Evolutionary conservation across 1,139 yeast species (phyloP), one percentile per base, ranked within the genome.

Genomic region (Protomyces gravidus): DNA sequence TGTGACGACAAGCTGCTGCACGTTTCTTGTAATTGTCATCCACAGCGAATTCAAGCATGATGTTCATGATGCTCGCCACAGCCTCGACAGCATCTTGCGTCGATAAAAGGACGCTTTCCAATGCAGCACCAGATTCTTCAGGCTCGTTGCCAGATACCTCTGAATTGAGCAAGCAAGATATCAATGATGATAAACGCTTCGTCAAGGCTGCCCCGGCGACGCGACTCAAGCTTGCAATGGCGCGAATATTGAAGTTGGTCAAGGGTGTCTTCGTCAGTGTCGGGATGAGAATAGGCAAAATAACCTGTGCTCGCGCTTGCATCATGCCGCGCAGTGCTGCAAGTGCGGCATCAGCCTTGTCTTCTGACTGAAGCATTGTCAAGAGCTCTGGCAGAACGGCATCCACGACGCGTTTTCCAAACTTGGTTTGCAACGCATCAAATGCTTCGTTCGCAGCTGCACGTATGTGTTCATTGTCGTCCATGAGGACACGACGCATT

Each of bases 211-310:
- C 73, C 39, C 97, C 97, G 25, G 97, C 97, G 50, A 88, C 96
- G 57, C 86, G 83, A 0, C 96, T 95, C 70, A 94, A 79, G 0
- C 95, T 84, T 26, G 96, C 89, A 64, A 92, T 77, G 2, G 97
- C 96, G 61, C 80, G 78, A 21, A 96, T 95, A 73, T 90, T 89
- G 76, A 85, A 84, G 0, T 82, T 77, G 67, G 89, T 89, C 64
- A 92, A 83, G 7, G 97, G 97, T 7, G 90, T 84, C 7, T 83
- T 71, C 69, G 90, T 77, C 69, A 94, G 78, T 0, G 95, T 81
- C 55, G 98, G 97, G 63, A 92, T 80, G 70, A 92, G 80, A 59
- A 89, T 86, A 60, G 98, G 97, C 90, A 94, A 89, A 63, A 92
- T 88, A 1, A 87, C 84, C 63, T 89, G 95, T 5, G 97, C 81